phyloP scores from a whole-genome alignment of 371 early-diverging fungal genomes.

The Apophysomyces sp. region DNA sequence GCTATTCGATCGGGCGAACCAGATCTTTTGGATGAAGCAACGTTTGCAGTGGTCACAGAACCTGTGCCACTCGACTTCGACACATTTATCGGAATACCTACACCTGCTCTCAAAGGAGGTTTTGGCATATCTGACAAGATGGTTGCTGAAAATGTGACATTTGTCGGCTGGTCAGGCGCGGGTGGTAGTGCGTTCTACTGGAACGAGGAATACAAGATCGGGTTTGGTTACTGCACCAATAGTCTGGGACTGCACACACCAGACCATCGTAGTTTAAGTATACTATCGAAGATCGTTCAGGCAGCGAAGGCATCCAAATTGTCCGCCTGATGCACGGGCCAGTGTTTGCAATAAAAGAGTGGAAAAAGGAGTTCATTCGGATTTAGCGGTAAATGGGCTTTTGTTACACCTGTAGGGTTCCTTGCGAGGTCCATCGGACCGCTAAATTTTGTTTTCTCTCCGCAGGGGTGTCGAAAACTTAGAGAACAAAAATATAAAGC shows the following conservation, averaged over 20 bases:
- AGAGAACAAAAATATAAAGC: not conserved
- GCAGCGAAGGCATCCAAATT: not conserved
- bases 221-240: conserved; percentile 52
- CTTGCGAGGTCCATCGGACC: not conserved
- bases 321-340: not conserved
- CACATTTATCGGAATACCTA: not conserved
- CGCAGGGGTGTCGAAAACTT: not conserved
- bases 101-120: conserved; percentile 6
- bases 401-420: not conserved
- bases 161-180: conserved; percentile 39
- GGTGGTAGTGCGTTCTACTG: conserved; percentile 60
- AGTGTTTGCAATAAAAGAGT: not conserved
- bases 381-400: too few relatives aligned
- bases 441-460: not conserved
- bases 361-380: too few relatives aligned
- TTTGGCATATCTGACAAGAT: not conserved
- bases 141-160: conserved; percentile 4
- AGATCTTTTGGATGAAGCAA: conserved; percentile 24
- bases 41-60: conserved; percentile 25
- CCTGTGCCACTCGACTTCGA: conserved; percentile 4
- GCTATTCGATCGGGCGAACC: conserved; percentile 46
- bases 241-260: conserved; percentile 20
- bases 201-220: conserved; percentile 52
- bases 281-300: not conserved
- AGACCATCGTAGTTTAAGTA: conserved; percentile 3